Conservation (phyloP, 768 basidiomycete genomes). For the Suillus brevipes region DNA sequence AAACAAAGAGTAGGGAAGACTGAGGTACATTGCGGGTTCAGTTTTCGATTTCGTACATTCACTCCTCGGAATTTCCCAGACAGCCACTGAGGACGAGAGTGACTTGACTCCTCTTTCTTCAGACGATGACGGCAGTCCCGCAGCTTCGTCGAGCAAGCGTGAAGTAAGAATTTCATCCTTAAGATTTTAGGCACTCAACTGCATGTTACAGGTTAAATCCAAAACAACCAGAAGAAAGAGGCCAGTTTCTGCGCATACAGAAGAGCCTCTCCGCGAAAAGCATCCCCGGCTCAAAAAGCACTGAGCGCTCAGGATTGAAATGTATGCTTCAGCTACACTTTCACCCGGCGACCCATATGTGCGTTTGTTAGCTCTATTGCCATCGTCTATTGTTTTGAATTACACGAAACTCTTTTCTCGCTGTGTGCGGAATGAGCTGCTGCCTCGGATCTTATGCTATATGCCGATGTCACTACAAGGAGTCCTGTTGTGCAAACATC, state of each 20-base stretch:
- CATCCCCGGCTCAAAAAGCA: neutral
- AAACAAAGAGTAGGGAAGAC: constrained; percentile 5
- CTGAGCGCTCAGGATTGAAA: neutral
- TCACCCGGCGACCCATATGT: neutral
- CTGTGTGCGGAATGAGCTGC: neutral
- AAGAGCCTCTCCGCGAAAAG: neutral
- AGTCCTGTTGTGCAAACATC: neutral
- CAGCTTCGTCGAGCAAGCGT: neutral
- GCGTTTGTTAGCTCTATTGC: neutral
- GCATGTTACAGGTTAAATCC: neutral
- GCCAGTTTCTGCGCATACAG: neutral
- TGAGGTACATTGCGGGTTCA: constrained; percentile 2
- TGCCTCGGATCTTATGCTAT: neutral
- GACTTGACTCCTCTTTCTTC: constrained; percentile 4
- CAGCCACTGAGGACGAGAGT: constrained; percentile 3
- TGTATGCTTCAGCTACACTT: neutral
- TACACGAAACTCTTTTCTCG: neutral
- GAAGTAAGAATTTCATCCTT: neutral
- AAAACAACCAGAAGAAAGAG: neutral
- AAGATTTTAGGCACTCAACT: neutral
- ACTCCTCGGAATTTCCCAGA: neutral
- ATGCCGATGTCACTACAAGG: too few species aligned
- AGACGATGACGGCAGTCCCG: neutral
- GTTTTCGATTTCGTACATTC: neutral
- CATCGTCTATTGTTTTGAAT: neutral